Percentiles rank a stretch among this genome's conserved stretches.
These are phyloP conservation scores for Candida suzukii DNA, from an alignment of 805 yeast genomes.

Conservation along the genomic window DNA sequence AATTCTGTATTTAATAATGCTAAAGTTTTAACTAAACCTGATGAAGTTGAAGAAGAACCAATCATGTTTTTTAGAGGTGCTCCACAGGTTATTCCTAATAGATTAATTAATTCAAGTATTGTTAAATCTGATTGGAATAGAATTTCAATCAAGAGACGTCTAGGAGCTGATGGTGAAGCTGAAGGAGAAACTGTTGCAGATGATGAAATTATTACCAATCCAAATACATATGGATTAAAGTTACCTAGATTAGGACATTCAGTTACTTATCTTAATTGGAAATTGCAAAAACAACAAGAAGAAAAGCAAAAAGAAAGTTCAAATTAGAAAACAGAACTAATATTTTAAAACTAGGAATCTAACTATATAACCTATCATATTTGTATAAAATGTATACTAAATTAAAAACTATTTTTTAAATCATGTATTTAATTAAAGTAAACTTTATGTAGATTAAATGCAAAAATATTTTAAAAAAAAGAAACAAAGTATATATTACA, in stretches of 20 bases:
- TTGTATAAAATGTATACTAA: too few species aligned
- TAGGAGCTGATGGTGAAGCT: background rate
- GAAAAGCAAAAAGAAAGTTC: too few species aligned
- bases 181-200: conserved; percentile 1
- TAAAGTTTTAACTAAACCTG: conserved; percentile 6
- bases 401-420: too few species aligned
- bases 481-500: too few species aligned
- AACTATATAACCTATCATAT: too few species aligned
- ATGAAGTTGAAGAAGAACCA: conserved; percentile 22
- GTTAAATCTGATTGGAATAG: conserved; percentile 2
- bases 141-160: background rate
- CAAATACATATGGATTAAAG: conserved; percentile 13
- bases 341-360: too few species aligned
- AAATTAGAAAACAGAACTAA: too few species aligned
- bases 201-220: conserved; percentile 5
- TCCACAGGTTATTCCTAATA: conserved; percentile 39
- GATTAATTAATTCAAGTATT: conserved; percentile 24
- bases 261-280: conserved; percentile 57
- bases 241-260: conserved; percentile 50
- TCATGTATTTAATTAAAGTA: too few species aligned
- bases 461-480: too few species aligned
- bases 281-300: conserved; percentile 8
- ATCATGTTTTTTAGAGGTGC: conserved; percentile 66
- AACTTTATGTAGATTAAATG: too few species aligned
- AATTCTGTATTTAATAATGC: conserved; percentile 8